phyloP scores from a whole-genome alignment of 768 basidiomycete species.

The Podaxis carcinomalis region DNA sequence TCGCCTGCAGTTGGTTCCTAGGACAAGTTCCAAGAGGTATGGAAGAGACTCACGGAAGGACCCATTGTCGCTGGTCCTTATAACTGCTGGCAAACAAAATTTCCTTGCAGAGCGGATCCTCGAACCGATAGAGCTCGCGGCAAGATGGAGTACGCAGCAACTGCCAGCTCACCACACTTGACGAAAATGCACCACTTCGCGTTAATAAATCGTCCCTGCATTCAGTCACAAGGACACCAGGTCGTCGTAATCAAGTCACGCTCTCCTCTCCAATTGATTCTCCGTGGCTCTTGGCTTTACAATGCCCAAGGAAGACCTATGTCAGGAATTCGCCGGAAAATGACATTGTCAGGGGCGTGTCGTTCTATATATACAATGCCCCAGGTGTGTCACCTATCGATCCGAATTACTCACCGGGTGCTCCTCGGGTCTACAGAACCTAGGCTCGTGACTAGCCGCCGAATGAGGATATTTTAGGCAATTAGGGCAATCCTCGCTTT shows the following conservation, averaged over 20 bases:
- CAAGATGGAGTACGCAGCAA: not conserved
- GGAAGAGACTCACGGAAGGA: not conserved
- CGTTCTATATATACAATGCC: not conserved
- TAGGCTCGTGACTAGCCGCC: not conserved
- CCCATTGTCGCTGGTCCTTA: not conserved
- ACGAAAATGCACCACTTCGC: not conserved
- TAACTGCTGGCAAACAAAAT: not conserved
- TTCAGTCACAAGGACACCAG: not conserved
- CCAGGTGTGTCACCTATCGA: not conserved
- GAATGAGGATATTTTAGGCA: not conserved
- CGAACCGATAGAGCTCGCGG: not conserved
- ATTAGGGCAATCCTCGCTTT: too few relatives aligned
- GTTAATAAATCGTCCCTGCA: not conserved
- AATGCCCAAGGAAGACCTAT: not conserved
- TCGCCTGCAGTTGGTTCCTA: not conserved
- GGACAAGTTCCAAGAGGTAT: not conserved
- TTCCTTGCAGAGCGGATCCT: too few relatives aligned
- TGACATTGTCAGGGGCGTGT: not conserved
- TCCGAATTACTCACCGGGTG: not conserved
- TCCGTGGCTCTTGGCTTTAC: not conserved
- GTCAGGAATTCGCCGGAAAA: not conserved
- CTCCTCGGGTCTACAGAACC: not conserved
- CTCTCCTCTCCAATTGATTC: not conserved
- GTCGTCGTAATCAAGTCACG: not conserved
- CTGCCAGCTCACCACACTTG: not conserved